Evolutionary conservation across 805 yeast species (phyloP).

Genomic region (Spathaspora hagerdaliae): DNA sequence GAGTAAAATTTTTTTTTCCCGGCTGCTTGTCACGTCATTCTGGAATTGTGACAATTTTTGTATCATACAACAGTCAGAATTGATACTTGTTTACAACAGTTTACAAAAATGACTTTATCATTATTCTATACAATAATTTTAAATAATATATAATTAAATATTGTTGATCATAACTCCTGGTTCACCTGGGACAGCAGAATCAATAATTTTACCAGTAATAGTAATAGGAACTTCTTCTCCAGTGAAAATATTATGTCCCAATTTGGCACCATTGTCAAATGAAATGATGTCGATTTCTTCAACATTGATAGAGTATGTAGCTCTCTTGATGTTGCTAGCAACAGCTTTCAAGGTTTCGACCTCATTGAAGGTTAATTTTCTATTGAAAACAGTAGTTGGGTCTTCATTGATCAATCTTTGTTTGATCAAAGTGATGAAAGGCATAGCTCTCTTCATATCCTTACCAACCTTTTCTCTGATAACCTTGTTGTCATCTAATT

Average conservation of each 20-base stretch:
- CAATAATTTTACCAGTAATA: slow-evolving; percentile 64
- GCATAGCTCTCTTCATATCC: slow-evolving; percentile 98
- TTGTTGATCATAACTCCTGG: slow-evolving; percentile 84
- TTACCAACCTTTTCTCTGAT: slow-evolving; percentile 68
- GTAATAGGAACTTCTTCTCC: slow-evolving; percentile 68
- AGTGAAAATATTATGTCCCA: slow-evolving; percentile 63
- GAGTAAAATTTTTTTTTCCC: no score
- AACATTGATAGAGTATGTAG: slow-evolving; percentile 56
- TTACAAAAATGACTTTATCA: background rate
- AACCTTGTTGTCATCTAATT: slow-evolving; percentile 60
- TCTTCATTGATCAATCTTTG: slow-evolving; percentile 69
- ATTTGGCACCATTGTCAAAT: slow-evolving; percentile 57
- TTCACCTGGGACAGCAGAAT: slow-evolving; percentile 85
- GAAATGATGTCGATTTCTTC: slow-evolving; percentile 56
- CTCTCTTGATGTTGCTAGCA: slow-evolving; percentile 52
- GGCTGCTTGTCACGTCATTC: no score
- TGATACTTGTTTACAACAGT: no score
- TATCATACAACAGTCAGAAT: no score
- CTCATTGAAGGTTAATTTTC: slow-evolving; percentile 85
- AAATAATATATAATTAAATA: slow-evolving; percentile 24
- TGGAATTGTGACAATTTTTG: no score
- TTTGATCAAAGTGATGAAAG: slow-evolving; percentile 83
- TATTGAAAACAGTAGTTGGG: slow-evolving; percentile 78
- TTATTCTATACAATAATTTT: background rate
- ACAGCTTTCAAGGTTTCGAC: slow-evolving; percentile 57